Percentiles rank a stretch among this genome's conserved stretches.
These are phyloP conservation scores for Pseudocercospora macadamiae DNA, from an alignment of 2,329 filamentous ascomycete genomes.

Conservation along the genomic window DNA sequence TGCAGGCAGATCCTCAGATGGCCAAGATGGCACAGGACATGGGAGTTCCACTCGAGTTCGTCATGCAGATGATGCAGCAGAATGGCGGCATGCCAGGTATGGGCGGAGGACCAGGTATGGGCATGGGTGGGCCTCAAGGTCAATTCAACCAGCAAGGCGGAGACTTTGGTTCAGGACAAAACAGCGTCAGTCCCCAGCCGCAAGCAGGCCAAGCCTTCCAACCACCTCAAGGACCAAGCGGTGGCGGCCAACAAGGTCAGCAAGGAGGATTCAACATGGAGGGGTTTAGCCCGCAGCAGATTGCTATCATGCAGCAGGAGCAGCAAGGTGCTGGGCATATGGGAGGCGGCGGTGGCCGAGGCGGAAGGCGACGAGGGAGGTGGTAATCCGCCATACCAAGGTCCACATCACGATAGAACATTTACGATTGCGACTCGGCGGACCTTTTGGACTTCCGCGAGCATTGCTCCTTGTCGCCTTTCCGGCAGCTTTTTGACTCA, in stretches of 20 bases:
- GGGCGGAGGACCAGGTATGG: slow-evolving; percentile 6
- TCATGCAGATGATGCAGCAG: slow-evolving; percentile 28
- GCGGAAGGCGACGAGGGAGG: slow-evolving; percentile 29
- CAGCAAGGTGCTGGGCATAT: slow-evolving; percentile 30
- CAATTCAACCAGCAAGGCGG: slow-evolving; percentile 30
- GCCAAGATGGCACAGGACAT: slow-evolving; percentile 58
- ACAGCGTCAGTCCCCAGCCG: slow-evolving; percentile 30
- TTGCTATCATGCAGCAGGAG: slow-evolving; percentile 41
- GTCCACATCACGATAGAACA: neutral
- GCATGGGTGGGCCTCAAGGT: slow-evolving; percentile 24
- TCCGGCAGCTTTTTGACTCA: neutral
- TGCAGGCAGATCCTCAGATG: slow-evolving; percentile 55
- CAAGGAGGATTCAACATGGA: slow-evolving; percentile 31
- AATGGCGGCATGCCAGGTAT: slow-evolving; percentile 36
- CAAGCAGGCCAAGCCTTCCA: slow-evolving; percentile 34
- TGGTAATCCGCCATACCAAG: slow-evolving; percentile 12
- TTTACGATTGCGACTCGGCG: neutral
- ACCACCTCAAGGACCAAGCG: slow-evolving; percentile 31
- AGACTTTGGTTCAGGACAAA: slow-evolving; percentile 25
- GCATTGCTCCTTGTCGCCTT: neutral
- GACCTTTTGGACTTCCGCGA: neutral
- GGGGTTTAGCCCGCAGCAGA: slow-evolving; percentile 40
- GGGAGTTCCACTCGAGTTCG: slow-evolving; percentile 35
- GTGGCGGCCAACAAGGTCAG: slow-evolving; percentile 15
- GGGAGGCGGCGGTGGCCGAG: slow-evolving; percentile 35